Evolutionary conservation across 1,284 basidiomycete genomes (phyloP).

Genomic region (Sphagnurus paluster): DNA sequence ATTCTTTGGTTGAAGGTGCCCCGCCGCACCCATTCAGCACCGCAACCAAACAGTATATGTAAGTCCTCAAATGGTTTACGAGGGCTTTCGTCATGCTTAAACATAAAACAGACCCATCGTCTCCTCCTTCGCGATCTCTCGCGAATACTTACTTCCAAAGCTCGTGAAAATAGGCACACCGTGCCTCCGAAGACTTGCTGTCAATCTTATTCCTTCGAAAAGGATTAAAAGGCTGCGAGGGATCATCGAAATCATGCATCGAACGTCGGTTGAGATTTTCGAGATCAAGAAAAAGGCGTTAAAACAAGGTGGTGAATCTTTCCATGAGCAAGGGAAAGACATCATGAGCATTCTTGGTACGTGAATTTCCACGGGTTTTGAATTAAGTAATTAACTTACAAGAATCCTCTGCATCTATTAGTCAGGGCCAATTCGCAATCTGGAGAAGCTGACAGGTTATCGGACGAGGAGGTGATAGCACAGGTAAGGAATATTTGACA

Average conservation of each 20-base stretch:
- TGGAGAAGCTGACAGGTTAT: constrained; percentile 18
- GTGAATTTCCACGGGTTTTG: constrained; percentile 15
- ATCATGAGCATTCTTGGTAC: constrained; percentile 47
- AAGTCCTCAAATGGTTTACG: neutral
- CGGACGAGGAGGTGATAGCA: constrained; percentile 18
- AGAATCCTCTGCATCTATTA: constrained; percentile 15
- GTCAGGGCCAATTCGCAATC: constrained; percentile 29
- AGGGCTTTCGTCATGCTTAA: neutral
- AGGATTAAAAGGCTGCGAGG: constrained; percentile 30
- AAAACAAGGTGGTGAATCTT: constrained; percentile 24
- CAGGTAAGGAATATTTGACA: constrained; percentile 15
- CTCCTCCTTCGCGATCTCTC: neutral
- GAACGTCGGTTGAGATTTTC: constrained; percentile 34
- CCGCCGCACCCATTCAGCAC: constrained; percentile 28
- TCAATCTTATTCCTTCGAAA: constrained; percentile 30
- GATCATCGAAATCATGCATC: constrained; percentile 34
- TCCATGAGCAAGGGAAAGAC: constrained; percentile 42
- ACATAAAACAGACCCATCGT: neutral
- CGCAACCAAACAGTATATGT: constrained; percentile 29
- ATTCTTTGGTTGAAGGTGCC: constrained; percentile 25
- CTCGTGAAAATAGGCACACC: constrained; percentile 26
- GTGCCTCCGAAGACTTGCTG: constrained; percentile 27
- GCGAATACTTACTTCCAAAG: constrained; percentile 20
- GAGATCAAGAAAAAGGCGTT: constrained; percentile 33
- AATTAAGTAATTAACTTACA: neutral